Conservation (phyloP, 2,329 filamentous ascomycete genomes). For the Akanthomyces uredinophilus region DNA sequence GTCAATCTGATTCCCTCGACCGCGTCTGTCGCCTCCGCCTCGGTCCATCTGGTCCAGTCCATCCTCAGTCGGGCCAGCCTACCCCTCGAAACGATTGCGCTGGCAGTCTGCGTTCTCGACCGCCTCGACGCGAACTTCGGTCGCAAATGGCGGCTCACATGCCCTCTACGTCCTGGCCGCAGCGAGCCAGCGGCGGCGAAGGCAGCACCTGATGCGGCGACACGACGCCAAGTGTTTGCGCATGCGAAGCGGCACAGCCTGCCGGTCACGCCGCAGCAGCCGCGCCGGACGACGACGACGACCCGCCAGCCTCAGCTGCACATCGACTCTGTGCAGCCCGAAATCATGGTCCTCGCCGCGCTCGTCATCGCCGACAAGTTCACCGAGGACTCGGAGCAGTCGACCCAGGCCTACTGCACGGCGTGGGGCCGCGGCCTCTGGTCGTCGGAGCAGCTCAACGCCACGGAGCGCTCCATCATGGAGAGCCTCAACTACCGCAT, state of each 20-base stretch:
- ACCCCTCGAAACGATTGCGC: slow-evolving; percentile 56
- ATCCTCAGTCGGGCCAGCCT: slow-evolving; percentile 55
- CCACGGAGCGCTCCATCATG: slow-evolving; percentile 59
- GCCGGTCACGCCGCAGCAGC: slow-evolving; percentile 32
- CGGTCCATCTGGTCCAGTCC: slow-evolving; percentile 53
- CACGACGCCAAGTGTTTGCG: slow-evolving; percentile 17
- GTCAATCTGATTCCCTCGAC: slow-evolving; percentile 61
- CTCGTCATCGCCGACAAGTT: slow-evolving; percentile 63
- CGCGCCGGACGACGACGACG: background rate
- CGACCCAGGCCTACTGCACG: slow-evolving; percentile 47
- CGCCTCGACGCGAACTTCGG: slow-evolving; percentile 59
- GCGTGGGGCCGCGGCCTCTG: slow-evolving; percentile 52
- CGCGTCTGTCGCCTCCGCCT: slow-evolving; percentile 55
- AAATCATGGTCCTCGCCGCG: slow-evolving; percentile 58
- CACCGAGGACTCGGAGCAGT: slow-evolving; percentile 52
- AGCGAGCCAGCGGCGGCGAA: background rate
- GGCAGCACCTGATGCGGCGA: background rate
- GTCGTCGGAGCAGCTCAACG: slow-evolving; percentile 58
- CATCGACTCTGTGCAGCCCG: slow-evolving; percentile 57
- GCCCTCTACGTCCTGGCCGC: slow-evolving; percentile 39
- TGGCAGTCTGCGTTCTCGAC: slow-evolving; percentile 63
- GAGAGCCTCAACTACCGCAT: slow-evolving; percentile 60
- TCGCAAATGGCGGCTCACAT: slow-evolving; percentile 55
- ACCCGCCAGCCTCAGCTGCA: slow-evolving; percentile 38
- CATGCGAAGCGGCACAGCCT: slow-evolving; percentile 44